These are phyloP conservation scores for Austroboletus novae-zelandiae DNA, from an alignment of 1,284 basidiomycete genomes.

Conservation along the genomic window DNA sequence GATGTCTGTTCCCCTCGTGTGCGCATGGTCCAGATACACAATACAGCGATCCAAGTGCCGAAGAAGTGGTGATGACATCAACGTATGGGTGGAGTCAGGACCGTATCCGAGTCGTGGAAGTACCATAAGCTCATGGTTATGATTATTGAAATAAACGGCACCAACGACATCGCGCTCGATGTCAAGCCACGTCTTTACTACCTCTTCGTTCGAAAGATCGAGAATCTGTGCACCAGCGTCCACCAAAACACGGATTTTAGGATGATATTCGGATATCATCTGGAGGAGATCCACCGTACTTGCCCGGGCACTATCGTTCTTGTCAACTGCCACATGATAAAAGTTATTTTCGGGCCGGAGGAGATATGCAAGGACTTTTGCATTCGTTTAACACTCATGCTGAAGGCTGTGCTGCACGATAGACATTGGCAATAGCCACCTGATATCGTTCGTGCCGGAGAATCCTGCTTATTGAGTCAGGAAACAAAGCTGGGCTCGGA, in stretches of 20 bases:
- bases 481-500: too few relatives aligned
- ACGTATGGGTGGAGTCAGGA: too few relatives aligned
- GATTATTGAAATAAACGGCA: background rate
- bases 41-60: background rate
- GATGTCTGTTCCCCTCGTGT: background rate
- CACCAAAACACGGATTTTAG: background rate
- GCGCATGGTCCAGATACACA: background rate
- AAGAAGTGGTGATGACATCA: background rate
- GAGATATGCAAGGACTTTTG: slow-evolving; percentile 44
- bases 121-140: background rate
- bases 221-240: background rate
- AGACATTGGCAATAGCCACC: slow-evolving; percentile 9
- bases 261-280: background rate
- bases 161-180: background rate
- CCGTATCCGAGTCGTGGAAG: background rate
- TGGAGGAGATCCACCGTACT: background rate
- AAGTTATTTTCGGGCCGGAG: slow-evolving; percentile 43
- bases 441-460: slow-evolving; percentile 18
- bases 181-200: background rate
- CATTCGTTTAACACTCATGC: slow-evolving; percentile 17
- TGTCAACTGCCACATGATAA: slow-evolving; percentile 28
- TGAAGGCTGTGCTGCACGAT: slow-evolving; percentile 12
- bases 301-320: too few relatives aligned
- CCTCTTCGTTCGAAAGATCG: background rate
- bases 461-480: slow-evolving; percentile 7